phyloP scores from a whole-genome alignment of 768 basidiomycete genomes.

The Rhizopogon vesiculosus region DNA sequence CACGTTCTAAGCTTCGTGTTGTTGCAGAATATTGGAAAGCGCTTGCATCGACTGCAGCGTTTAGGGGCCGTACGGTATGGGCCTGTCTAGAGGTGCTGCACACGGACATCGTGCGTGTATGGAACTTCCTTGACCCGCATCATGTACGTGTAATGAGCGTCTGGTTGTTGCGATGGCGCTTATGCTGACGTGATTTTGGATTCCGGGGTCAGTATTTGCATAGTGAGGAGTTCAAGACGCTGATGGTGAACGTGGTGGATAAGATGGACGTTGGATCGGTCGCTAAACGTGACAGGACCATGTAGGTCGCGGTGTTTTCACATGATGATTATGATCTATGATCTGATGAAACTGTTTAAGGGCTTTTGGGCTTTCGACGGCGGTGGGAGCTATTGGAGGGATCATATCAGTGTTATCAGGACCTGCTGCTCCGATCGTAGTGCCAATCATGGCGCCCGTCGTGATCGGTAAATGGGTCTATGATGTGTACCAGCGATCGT shows the following conservation, averaged over 20 bases:
- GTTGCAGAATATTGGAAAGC: conserved; percentile 14
- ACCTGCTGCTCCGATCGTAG: too few species aligned
- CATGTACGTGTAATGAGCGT: too few species aligned
- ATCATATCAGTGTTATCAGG: too few species aligned
- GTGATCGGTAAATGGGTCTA: not conserved
- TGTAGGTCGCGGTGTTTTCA: not conserved
- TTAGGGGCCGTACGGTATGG: conserved; percentile 2
- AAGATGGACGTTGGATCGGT: not conserved
- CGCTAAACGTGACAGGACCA: not conserved
- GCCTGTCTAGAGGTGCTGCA: conserved; percentile 12
- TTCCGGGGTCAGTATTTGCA: not conserved
- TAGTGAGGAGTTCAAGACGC: not conserved
- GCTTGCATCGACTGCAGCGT: conserved; percentile 7
- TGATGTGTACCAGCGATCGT: not conserved
- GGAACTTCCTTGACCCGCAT: too few species aligned
- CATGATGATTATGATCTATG: not conserved
- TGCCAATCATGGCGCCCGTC: too few species aligned
- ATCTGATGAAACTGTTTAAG: too few species aligned
- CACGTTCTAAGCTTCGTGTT: not conserved
- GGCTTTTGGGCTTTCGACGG: too few species aligned
- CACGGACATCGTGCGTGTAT: not conserved
- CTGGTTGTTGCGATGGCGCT: not conserved
- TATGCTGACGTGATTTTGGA: not conserved
- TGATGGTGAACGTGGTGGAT: not conserved
- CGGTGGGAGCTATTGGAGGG: too few species aligned